A percentile compares a stretch with the other conserved stretches of the same genome.
Conservation (phyloP, 805 yeast species). For the Candida tammaniensis region DNA sequence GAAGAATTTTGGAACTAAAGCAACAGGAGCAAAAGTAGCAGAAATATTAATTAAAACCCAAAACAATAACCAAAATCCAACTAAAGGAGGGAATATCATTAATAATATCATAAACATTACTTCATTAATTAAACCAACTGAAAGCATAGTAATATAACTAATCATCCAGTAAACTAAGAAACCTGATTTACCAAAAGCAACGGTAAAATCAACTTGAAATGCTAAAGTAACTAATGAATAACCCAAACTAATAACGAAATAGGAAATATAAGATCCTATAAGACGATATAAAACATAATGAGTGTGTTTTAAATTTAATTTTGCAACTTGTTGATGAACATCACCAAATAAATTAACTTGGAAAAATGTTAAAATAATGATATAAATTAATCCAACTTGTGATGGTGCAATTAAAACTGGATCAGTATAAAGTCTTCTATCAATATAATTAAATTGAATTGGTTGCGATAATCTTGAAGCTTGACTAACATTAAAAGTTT, state of each 20-base stretch:
- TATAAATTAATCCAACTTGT: constrained; percentile 73
- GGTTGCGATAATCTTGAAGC: constrained; percentile 24
- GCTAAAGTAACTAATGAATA: constrained; percentile 63
- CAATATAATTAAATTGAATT: constrained; percentile 35
- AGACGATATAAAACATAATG: constrained; percentile 55
- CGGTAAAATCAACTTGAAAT: constrained; percentile 59
- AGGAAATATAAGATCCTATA: constrained; percentile 48
- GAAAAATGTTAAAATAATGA: constrained; percentile 71
- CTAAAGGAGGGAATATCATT: constrained; percentile 54
- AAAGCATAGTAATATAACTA: constrained; percentile 64
- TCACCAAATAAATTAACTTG: constrained; percentile 59
- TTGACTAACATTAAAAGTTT: constrained; percentile 12
- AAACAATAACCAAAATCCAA: constrained; percentile 70
- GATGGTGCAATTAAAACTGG: constrained; percentile 60
- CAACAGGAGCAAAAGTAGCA: constrained; percentile 67
- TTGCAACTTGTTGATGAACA: constrained; percentile 50
- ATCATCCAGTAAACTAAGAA: constrained; percentile 75
- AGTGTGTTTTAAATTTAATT: constrained; percentile 35
- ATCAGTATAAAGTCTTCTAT: constrained; percentile 50
- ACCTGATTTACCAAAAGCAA: constrained; percentile 63
- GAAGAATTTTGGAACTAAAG: constrained; percentile 53
- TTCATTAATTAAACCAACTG: constrained; percentile 76
- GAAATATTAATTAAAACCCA: constrained; percentile 71
- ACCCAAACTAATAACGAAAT: constrained; percentile 55
- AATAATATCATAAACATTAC: constrained; percentile 53